phyloP scores from a whole-genome alignment of 1,284 basidiomycete genomes.

The Cerioporus squamosus region DNA sequence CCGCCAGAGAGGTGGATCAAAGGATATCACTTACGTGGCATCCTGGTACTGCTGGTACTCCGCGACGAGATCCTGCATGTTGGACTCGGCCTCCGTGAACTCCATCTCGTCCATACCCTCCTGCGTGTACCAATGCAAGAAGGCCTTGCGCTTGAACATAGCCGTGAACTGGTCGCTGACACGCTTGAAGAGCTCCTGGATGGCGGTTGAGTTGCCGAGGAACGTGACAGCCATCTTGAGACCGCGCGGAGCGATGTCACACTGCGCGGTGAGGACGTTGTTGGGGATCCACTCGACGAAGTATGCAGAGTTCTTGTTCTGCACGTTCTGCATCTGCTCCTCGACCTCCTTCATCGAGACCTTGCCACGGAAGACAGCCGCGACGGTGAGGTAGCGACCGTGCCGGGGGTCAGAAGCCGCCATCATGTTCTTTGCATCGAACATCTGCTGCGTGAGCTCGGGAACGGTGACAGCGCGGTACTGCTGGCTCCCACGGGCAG shows the following conservation, averaged over 20 bases:
- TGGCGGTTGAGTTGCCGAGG: constrained; percentile 96
- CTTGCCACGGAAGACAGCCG: constrained; percentile 98
- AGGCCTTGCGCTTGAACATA: constrained; percentile 99
- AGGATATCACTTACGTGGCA: constrained; percentile 68
- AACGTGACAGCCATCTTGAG: constrained; percentile 97
- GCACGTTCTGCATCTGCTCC: constrained; percentile 97
- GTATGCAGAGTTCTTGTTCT: constrained; percentile 97
- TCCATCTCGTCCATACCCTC: constrained; percentile 99
- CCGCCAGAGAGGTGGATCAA: neutral
- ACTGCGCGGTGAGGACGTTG: constrained; percentile 96
- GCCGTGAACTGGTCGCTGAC: constrained; percentile 97
- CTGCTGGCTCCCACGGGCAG: constrained; percentile 90
- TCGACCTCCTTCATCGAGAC: constrained; percentile 99
- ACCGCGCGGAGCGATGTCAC: constrained; percentile 92
- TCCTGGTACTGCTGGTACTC: constrained; percentile 98
- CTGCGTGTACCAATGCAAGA: constrained; percentile 99
- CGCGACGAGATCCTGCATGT: constrained; percentile 94
- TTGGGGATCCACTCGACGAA: constrained; percentile 99
- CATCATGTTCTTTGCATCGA: constrained; percentile 99
- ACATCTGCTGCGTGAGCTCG: constrained; percentile 98
- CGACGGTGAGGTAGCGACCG: constrained; percentile 94
- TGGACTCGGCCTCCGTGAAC: constrained; percentile 96
- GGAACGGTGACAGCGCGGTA: constrained; percentile 96
- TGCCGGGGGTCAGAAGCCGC: constrained; percentile 94
- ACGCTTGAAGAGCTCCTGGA: constrained; percentile 98